Evolutionary conservation across 2,329 filamentous ascomycete species (phyloP), one percentile per base, ranked within the genome.

Genomic region (Calonectria henricotiae): DNA sequence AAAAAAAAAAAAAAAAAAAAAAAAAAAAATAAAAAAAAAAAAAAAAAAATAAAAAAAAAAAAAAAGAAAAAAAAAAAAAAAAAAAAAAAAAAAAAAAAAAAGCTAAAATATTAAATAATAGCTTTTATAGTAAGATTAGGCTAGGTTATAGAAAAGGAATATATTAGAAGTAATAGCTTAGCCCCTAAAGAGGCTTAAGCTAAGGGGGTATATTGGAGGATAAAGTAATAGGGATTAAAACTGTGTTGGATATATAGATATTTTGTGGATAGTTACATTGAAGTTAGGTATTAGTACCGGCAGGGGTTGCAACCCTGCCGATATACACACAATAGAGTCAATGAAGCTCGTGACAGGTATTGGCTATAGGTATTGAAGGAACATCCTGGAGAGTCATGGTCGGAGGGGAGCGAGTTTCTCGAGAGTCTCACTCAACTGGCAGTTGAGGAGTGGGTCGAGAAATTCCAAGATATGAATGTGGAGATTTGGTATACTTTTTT

Each of bases 401-500:
- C 37, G 5, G 51, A 25, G 6, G 32, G 32, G 13, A 11, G 6
- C 13, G 51, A 58, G 8, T 58, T 58, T 39, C 35, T 58, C n/a
- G 32, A 58, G 20, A 58, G 35, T 17, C 51, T 58, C 17, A 58
- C 51, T 1, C 32, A 58, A 6, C 32, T 41, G 9, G 51, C 51
- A 5, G 20, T 58, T 25, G 51, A 58, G 13, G 51, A 58, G 15
- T 58, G 51, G 17, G 13, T 58, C 11, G 51, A 41, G 3, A 58
- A 58, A 1, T 58, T 39, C 20, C 35, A 27, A 13, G 35, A 39
- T 6, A 39, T 58, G 51, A 39, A 58, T 20, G 51, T 58, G 20
- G 51, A 58, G 11, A 58, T 58, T 25, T 58, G 32, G 51, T 58
- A 58, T 9, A 58, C 51, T 3, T 58, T 39, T 7, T 15, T 58